Conservation (phyloP, 768 basidiomycete genomes). For the Leucosporidium scottii region DNA sequence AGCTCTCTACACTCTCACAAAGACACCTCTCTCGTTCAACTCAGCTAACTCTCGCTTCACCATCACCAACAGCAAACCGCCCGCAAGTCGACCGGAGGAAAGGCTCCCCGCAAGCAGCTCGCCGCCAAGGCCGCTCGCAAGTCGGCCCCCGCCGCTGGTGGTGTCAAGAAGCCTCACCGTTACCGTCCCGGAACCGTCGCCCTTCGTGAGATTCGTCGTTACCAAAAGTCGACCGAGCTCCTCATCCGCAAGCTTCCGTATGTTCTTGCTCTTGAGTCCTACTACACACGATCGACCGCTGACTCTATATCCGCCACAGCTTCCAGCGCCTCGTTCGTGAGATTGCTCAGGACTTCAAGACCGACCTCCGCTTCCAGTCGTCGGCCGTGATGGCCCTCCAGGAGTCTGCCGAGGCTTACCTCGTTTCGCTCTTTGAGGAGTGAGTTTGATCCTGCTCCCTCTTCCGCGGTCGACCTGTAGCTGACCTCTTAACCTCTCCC, state of each 20-base stretch:
- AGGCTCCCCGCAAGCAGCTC: slow-evolving; percentile 47
- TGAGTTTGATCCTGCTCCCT: neutral
- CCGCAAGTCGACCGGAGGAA: slow-evolving; percentile 76
- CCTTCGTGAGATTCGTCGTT: slow-evolving; percentile 48
- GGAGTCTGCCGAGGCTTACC: slow-evolving; percentile 53
- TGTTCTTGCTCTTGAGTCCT: slow-evolving; percentile 36
- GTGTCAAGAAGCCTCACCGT: slow-evolving; percentile 98
- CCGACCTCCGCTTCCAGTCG: slow-evolving; percentile 50
- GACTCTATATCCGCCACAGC: neutral
- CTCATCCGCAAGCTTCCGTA: slow-evolving; percentile 45
- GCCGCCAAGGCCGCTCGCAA: slow-evolving; percentile 51
- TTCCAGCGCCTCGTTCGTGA: slow-evolving; percentile 69
- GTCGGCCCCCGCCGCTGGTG: slow-evolving; percentile 65
- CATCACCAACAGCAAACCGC: slow-evolving; percentile 64
- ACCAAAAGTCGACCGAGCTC: slow-evolving; percentile 44
- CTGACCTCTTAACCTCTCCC: neutral
- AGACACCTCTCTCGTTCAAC: neutral
- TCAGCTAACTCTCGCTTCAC: neutral
- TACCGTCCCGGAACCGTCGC: slow-evolving; percentile 50
- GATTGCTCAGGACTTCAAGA: slow-evolving; percentile 76
- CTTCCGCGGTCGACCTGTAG: neutral
- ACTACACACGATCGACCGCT: slow-evolving; percentile 43
- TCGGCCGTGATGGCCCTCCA: slow-evolving; percentile 52
- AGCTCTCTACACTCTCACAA: neutral
- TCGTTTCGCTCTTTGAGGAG: slow-evolving; percentile 50